Base-by-base conservation (phyloP, 805 yeast species). In the Lachancea dasiensis region DNA sequence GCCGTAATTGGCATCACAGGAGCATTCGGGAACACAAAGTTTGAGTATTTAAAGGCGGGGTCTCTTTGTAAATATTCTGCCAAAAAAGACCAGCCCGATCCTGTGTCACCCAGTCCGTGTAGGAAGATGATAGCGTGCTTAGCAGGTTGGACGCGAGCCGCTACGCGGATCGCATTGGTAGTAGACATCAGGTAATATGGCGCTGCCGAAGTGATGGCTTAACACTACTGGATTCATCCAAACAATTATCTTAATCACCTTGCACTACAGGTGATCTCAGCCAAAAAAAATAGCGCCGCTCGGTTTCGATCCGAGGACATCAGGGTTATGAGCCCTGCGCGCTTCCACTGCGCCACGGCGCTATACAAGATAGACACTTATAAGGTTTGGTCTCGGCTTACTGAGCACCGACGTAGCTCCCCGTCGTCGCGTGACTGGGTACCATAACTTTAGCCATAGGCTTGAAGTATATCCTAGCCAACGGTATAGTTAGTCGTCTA, bases 271-370 rank as follows among this genome's bases (percentile, higher is more conserved):
- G 13, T 13, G 20, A 28, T 6, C 6, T n/a, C 20, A 26, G 6
- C 6, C 39, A 48, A 49, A 52, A 44, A 40, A 52, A 51, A 26
- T 81, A 82, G 92, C 92, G 86, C 82, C 82, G 86, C 86, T 75
- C 68, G 85, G 92, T 83, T 81, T 83, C 92, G 92, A 83, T 83
- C 94, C 87, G 69, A 76, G 87, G 94, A 81, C 90, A 80, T 83
- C 90, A 82, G 92, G 90, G 94, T 83, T 83, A 83, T 83, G 94
- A 83, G 94, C 94, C 92, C 92, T 81, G 90, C 90, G 90, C 92
- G 92, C 90, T 83, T 82, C 94, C 92, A 80, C 92, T 83, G 90
- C 92, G 90, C 90, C 90, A 83, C 87, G 83, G 82, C 87, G 92
- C 92, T 82, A 39, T 8, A 31, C 14, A 31, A 20, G 13, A 31